phyloP scores from a whole-genome alignment of 805 yeast species.

The Wickerhamiella bombiphila region DNA sequence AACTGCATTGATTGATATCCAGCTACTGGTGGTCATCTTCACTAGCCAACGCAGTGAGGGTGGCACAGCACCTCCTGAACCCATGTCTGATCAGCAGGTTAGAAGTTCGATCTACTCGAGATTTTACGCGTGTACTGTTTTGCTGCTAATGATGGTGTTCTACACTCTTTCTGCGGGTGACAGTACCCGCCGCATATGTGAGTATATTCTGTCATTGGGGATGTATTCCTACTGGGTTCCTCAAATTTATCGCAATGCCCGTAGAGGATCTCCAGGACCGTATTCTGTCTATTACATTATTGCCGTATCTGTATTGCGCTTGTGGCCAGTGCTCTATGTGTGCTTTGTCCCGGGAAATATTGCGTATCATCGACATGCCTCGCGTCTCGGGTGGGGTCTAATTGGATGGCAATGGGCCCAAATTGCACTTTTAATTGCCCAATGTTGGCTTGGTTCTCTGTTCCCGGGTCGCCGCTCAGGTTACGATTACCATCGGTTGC shows the following conservation, averaged over 20 bases:
- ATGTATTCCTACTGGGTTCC: slow-evolving; percentile 77
- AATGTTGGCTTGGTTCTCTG: slow-evolving; percentile 60
- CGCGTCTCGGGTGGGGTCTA: slow-evolving; percentile 32
- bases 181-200: slow-evolving; percentile 39
- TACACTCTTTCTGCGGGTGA: slow-evolving; percentile 42
- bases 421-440: slow-evolving; percentile 41
- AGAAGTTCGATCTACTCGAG: slow-evolving; percentile 33
- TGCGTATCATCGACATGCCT: slow-evolving; percentile 54
- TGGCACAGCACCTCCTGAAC: not conserved
- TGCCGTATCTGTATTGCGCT: slow-evolving; percentile 48
- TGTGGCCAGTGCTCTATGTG: slow-evolving; percentile 52
- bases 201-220: slow-evolving; percentile 35
- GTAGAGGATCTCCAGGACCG: slow-evolving; percentile 46
- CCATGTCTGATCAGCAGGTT: slow-evolving; percentile 32
- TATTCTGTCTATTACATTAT: slow-evolving; percentile 64
- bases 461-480: slow-evolving; percentile 71
- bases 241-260: slow-evolving; percentile 64
- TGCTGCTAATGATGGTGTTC: slow-evolving; percentile 42
- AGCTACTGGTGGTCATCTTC: not conserved
- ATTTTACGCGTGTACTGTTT: slow-evolving; percentile 31
- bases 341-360: slow-evolving; percentile 38
- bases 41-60: slow-evolving; percentile 1
- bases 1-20: not conserved
- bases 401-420: slow-evolving; percentile 48
- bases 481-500: slow-evolving; percentile 65